These are phyloP conservation scores for Flammula alnicola DNA, from an alignment of 1,284 basidiomycete species.

Conservation along the genomic window DNA sequence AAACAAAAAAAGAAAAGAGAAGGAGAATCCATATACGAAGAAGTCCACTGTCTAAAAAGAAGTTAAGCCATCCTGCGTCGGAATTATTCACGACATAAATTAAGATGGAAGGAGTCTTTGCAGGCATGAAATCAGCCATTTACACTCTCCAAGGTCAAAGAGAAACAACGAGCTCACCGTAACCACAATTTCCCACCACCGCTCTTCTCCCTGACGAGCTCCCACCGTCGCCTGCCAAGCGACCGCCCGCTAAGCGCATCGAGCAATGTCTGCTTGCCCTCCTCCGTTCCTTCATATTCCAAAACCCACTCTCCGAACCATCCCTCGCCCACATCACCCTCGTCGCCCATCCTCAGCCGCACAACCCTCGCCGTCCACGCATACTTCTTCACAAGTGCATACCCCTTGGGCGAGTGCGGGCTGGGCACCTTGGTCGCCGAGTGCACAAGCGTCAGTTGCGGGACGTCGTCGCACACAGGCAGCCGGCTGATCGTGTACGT, in stretches of 20 bases:
- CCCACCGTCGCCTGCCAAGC: slow-evolving; percentile 52
- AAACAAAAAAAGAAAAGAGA: too few species aligned
- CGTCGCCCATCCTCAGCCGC: slow-evolving; percentile 36
- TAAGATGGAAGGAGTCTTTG: slow-evolving; percentile 16
- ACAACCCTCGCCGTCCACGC: slow-evolving; percentile 64
- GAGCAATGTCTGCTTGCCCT: slow-evolving; percentile 62
- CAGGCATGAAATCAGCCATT: neutral
- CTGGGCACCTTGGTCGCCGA: slow-evolving; percentile 52
- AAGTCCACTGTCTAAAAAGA: too few species aligned
- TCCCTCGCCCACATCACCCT: slow-evolving; percentile 58
- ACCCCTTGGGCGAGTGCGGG: slow-evolving; percentile 59
- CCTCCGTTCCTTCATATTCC: slow-evolving; percentile 73
- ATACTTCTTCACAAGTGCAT: slow-evolving; percentile 58
- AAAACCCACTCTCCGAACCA: slow-evolving; percentile 80
- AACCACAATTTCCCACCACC: too few species aligned
- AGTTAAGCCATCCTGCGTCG: too few species aligned
- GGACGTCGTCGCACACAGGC: slow-evolving; percentile 40
- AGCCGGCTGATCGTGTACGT: slow-evolving; percentile 49
- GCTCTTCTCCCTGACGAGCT: too few species aligned
- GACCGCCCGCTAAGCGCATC: slow-evolving; percentile 51
- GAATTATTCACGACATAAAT: neutral
- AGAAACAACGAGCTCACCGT: slow-evolving; percentile 47
- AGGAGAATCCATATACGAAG: too few species aligned
- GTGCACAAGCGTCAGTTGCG: slow-evolving; percentile 50
- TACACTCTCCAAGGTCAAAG: neutral